These are phyloP conservation scores for Monosporascus sp. DNA, from an alignment of 2,329 filamentous ascomycete species.

Conservation along the genomic window DNA sequence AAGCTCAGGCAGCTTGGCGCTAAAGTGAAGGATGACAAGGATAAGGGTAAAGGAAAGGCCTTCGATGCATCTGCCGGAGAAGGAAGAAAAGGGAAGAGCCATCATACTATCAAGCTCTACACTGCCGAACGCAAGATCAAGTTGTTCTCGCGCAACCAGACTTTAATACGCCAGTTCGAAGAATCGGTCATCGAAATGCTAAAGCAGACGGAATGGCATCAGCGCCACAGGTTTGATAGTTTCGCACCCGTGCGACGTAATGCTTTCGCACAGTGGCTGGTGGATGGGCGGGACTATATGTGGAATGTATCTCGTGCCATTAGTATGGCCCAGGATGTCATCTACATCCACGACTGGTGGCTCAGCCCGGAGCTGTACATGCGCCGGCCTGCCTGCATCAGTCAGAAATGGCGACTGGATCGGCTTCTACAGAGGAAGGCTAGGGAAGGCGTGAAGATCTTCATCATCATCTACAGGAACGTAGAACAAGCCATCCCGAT, in stretches of 20 bases:
- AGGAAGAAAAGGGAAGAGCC: constrained; percentile 38
- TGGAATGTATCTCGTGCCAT: constrained; percentile 98
- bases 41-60: constrained; percentile 27
- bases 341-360: constrained; percentile 99
- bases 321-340: constrained; percentile 93
- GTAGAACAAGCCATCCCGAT: constrained; percentile 96
- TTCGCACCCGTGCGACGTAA: constrained; percentile 85
- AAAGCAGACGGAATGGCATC: constrained; percentile 74
- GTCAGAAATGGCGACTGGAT: constrained; percentile 96
- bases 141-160: constrained; percentile 84
- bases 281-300: constrained; percentile 97
- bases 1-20: constrained; percentile 48
- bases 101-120: constrained; percentile 81
- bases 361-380: constrained; percentile 93
- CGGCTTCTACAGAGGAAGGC: constrained; percentile 90
- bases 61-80: constrained; percentile 30
- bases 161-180: constrained; percentile 85
- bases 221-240: constrained; percentile 81
- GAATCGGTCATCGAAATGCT: constrained; percentile 88
- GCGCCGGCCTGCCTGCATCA: constrained; percentile 88
- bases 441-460: constrained; percentile 91
- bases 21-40: constrained; percentile 61
- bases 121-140: constrained; percentile 92
- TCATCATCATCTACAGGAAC: constrained; percentile 96
- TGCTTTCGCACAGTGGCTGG: constrained; percentile 92